Conservation (phyloP, 805 yeast genomes). For the Grigorovia yakushimaensis region DNA sequence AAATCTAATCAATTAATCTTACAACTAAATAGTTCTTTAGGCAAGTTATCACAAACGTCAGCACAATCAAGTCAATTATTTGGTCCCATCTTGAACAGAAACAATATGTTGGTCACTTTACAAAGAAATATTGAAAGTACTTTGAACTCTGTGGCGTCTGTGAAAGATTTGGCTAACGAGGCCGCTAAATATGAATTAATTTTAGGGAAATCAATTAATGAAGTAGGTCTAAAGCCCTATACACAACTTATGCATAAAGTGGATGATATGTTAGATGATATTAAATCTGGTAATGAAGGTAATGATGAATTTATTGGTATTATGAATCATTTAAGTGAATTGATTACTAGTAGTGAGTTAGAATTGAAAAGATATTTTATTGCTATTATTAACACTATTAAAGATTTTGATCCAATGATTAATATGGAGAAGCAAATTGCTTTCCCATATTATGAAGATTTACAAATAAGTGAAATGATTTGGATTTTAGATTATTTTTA, state of each 20-base stretch:
- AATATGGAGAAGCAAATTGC: constrained; percentile 33
- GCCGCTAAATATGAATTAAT: constrained; percentile 34
- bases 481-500: constrained; percentile 40
- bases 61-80: constrained; percentile 36
- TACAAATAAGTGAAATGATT: constrained; percentile 30
- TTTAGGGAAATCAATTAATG: constrained; percentile 26
- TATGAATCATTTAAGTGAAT: constrained; percentile 44
- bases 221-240: constrained; percentile 29
- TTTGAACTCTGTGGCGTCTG: constrained; percentile 36
- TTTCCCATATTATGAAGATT: constrained; percentile 33
- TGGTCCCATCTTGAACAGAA: constrained; percentile 60
- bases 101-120: constrained; percentile 44
- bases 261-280: constrained; percentile 37
- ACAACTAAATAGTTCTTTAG: constrained; percentile 46
- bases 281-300: constrained; percentile 24
- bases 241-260: constrained; percentile 36
- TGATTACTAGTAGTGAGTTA: constrained; percentile 48
- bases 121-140: constrained; percentile 51
- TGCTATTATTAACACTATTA: constrained; percentile 33
- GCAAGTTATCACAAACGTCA: constrained; percentile 32
- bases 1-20: constrained; percentile 48
- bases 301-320: constrained; percentile 54
- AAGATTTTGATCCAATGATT: constrained; percentile 38
- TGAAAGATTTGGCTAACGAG: constrained; percentile 41
- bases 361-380: constrained; percentile 43